Conservation (phyloP, 2,329 filamentous ascomycete genomes). For the Cordyceps farinosa region DNA sequence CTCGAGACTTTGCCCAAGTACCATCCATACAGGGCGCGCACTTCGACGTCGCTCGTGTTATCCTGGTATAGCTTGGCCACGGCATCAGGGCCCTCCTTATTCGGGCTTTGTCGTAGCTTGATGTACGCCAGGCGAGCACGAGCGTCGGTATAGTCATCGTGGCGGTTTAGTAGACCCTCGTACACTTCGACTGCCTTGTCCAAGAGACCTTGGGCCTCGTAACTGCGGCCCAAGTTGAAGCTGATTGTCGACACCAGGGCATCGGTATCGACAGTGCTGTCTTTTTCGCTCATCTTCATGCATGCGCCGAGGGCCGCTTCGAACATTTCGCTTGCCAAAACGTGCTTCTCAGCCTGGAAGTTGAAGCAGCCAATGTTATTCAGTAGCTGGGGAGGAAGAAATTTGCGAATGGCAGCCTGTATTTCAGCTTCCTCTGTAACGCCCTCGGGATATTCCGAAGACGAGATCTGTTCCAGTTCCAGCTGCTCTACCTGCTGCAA, state of each 20-base stretch:
- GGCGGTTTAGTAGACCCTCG: constrained; percentile 76
- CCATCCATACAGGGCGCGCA: constrained; percentile 92
- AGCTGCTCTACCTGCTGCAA: constrained; percentile 89
- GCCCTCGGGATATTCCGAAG: constrained; percentile 62
- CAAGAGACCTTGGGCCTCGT: constrained; percentile 76
- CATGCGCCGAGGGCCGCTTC: constrained; percentile 88
- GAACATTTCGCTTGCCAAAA: constrained; percentile 79
- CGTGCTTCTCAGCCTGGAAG: constrained; percentile 80
- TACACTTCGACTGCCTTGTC: constrained; percentile 88
- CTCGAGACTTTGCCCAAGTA: constrained; percentile 82
- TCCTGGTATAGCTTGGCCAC: constrained; percentile 83
- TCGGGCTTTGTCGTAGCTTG: constrained; percentile 73
- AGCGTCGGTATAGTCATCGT: constrained; percentile 90
- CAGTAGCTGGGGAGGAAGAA: constrained; percentile 81
- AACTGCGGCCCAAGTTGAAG: constrained; percentile 91
- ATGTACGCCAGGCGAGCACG: constrained; percentile 87
- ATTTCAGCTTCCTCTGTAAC: constrained; percentile 54
- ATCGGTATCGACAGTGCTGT: constrained; percentile 77
- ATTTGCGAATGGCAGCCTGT: constrained; percentile 64
- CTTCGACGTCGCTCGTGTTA: constrained; percentile 81
- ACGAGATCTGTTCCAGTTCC: constrained; percentile 73
- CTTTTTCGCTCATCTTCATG: constrained; percentile 72
- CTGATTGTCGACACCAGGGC: constrained; percentile 92
- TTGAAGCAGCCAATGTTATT: constrained; percentile 98
- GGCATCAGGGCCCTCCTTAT: constrained; percentile 80